Base-by-base conservation (phyloP, 139 green algal genomes). In the Haematococcus lacustris region DNA sequence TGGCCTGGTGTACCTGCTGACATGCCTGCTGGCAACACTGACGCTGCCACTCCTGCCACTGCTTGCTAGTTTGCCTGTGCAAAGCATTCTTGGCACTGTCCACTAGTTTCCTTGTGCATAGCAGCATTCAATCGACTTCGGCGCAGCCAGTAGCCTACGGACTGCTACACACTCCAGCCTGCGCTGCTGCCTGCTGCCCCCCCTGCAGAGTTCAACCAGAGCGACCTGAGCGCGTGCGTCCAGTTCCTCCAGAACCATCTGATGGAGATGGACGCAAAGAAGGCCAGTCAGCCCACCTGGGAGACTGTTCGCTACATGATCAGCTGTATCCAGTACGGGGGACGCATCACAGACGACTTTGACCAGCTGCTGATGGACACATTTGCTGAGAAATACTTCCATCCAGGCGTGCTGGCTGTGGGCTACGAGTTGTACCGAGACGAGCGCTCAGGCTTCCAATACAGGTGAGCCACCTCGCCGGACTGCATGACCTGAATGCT, bases 201-300 rank as follows among this genome's bases (percentile, higher is more conserved):
- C n/a, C n/a, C n/a, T n/a, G n/a, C n/a, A n/a, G 93, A 97, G 81
- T 98, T 97, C 89, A 96, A 95, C 77, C 83, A 91, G 82, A 83
- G 68, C 6, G 93, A 98, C 81, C 85, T 98, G 30, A 85, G 78
- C 23, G 93, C 93, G 1, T 93, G 87, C 79, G 86, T 86, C 66
- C 86, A 94, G 75, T 97, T 96, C 88, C 82, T 97, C 71, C 67
- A 96, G 83, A 97, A 97, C 80, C 93, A 98, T 78, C 75, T 97
- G 64, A 78, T 89, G 71, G 93, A 98, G 78, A 94, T 97, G 89
- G 93, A 96, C 70, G 87, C 88, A 33, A 96, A 94, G 85, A 93
- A 86, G 75, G 77, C 80, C 0, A 21, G 40, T 7, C 76, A 86
- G 62, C 83, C 88, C 41, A 91, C 89, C 17, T 92, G 87, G 85